Conservation (phyloP, 1,284 basidiomycete genomes). For the Apiotrichum porosum region DNA sequence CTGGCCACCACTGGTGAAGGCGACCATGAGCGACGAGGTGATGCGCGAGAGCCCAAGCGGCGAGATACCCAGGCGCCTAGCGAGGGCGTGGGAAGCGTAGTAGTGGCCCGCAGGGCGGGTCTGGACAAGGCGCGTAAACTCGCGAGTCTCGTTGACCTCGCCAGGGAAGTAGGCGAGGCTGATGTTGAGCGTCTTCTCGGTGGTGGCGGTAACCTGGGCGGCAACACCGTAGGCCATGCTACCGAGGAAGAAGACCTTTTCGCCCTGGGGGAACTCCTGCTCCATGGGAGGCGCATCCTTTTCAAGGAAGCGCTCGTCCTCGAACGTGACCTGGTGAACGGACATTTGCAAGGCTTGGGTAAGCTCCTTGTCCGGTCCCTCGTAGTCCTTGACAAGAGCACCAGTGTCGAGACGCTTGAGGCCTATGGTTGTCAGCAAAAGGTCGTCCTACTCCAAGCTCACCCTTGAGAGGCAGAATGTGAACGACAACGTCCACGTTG, state of each 20-base stretch:
- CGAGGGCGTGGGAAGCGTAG: constrained; percentile 67
- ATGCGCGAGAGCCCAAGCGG: constrained; percentile 78
- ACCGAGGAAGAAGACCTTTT: constrained; percentile 92
- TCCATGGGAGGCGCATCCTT: constrained; percentile 71
- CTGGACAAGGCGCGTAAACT: constrained; percentile 65
- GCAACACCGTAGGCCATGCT: constrained; percentile 91
- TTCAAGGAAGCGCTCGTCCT: constrained; percentile 83
- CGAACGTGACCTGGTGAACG: constrained; percentile 69
- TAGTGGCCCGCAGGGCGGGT: constrained; percentile 60
- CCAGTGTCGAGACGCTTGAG: constrained; percentile 83
- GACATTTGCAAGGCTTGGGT: constrained; percentile 83
- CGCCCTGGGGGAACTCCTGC: constrained; percentile 84
- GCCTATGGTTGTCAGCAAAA: constrained; percentile 52
- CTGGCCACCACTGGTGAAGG: constrained; percentile 60
- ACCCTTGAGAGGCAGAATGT: constrained; percentile 77
- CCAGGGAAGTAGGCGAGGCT: constrained; percentile 78
- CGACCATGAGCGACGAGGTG: constrained; percentile 86
- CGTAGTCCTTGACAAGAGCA: constrained; percentile 92
- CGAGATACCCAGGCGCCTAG: constrained; percentile 65
- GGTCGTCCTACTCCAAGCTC: constrained; percentile 45
- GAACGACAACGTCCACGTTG: constrained; percentile 69
- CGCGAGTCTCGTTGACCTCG: constrained; percentile 71
- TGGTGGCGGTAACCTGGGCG: constrained; percentile 74
- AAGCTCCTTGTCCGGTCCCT: constrained; percentile 69
- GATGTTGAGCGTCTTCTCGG: constrained; percentile 65